Conservation (phyloP, 164 flowering plant genomes). For the Annona squamosa region DNA sequence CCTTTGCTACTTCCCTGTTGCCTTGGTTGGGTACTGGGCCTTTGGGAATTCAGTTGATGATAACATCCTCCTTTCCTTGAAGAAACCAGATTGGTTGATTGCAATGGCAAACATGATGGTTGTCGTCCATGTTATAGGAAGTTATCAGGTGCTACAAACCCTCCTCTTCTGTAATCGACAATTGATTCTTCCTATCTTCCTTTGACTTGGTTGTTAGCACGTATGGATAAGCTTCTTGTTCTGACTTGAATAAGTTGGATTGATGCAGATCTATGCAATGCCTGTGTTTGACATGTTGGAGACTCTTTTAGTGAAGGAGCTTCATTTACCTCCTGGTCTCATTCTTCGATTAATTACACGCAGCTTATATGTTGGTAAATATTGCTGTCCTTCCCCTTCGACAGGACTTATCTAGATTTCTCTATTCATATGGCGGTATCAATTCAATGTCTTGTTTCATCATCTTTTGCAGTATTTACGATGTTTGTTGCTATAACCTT, state of each 20-base stretch:
- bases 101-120: slow-evolving; percentile 58
- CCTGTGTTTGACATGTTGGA: slow-evolving; percentile 71
- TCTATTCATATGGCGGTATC: neutral
- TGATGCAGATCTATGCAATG: slow-evolving; percentile 43
- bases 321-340: slow-evolving; percentile 33
- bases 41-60: slow-evolving; percentile 50
- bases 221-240: neutral
- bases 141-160: slow-evolving; percentile 44
- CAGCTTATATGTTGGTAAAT: slow-evolving; percentile 46
- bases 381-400: neutral
- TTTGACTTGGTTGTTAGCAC: neutral
- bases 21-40: slow-evolving; percentile 40
- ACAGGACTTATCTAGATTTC: neutral
- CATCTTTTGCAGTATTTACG: slow-evolving; percentile 5
- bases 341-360: slow-evolving; percentile 44
- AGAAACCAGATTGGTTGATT: slow-evolving; percentile 55
- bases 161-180: neutral
- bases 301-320: slow-evolving; percentile 36
- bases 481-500: slow-evolving; percentile 8
- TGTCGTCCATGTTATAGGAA: slow-evolving; percentile 48
- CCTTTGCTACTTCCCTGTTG: slow-evolving; percentile 49
- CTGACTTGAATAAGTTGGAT: neutral
- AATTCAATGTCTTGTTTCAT: neutral
- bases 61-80: slow-evolving; percentile 42
- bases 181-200: neutral